Base-by-base conservation (phyloP, 176 grass and related monocot genomes). In the Lolium perenne region DNA sequence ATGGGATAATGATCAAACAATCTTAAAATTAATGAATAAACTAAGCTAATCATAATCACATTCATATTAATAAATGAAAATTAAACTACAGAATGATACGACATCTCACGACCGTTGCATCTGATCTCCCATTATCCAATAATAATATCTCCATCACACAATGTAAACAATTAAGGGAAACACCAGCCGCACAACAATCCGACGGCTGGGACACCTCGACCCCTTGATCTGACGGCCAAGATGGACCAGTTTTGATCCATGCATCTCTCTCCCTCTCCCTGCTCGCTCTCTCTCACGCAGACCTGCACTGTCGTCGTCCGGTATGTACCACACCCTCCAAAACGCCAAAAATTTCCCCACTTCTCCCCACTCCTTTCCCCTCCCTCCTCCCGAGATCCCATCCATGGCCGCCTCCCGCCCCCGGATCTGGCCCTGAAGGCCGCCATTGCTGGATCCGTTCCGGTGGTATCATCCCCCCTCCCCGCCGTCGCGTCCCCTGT, bases 401-500 rank as follows among this genome's bases (percentile, higher is more conserved):
- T 88, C 90, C 90, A 88, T 88, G 86, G 86, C 86, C 69, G 60
- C 86, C 90, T 56, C 85, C 45, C 54, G 8, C 62, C 71, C 61
- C 90, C 82, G 86, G 90, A 88, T 91, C 90, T 91, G 90, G 78
- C 71, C 62, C 78, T 78, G 90, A 66, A 85, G 77, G 60, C 77
- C 77, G 71, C 71, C 86, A 88, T 82, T 85, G 90, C 86, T 54
- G 80, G 76, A 91, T 87, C 76, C 75, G 12, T 17, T 49, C 55
- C 77, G 15, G 82, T 35, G 47, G 63, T 22, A 7, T 6, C 43
- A 6, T 49, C 61, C 81, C 22, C 38, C 59, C 20, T 13, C 82
- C 61, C 20, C 41, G 71, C 43, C 61, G 77, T 66, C 70, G 78
- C 71, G 59, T 16, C 38, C 40, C 11, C 11, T 38, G 29, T 12